phyloP scores from a whole-genome alignment of 2,329 filamentous ascomycete genomes.

The Ampelomyces quisqualis region DNA sequence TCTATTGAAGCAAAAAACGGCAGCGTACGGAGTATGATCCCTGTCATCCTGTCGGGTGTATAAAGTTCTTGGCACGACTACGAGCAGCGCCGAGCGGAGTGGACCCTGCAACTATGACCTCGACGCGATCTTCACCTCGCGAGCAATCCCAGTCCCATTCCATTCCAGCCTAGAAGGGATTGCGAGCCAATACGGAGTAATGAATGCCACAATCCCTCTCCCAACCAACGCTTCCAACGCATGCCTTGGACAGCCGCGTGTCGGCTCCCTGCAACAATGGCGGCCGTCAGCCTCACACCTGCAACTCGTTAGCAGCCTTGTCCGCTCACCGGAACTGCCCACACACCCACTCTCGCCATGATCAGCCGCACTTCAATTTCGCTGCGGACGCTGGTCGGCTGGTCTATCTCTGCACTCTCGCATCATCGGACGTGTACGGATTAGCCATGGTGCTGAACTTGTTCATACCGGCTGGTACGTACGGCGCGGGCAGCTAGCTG shows the following conservation, averaged over 20 bases:
- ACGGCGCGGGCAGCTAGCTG: too few species aligned
- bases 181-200: too few species aligned
- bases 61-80: too few species aligned
- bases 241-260: neutral
- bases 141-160: too few species aligned
- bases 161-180: too few species aligned
- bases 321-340: constrained; percentile 10
- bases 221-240: too few species aligned
- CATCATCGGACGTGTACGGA: neutral
- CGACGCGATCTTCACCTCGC: too few species aligned
- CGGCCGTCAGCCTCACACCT: constrained; percentile 15
- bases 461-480: constrained; percentile 32
- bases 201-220: too few species aligned
- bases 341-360: constrained; percentile 10
- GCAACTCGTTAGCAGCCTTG: constrained; percentile 8
- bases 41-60: too few species aligned
- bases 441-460: constrained; percentile 29
- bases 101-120: constrained; percentile 2
- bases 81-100: too few species aligned
- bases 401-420: neutral
- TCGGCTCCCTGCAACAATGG: constrained; percentile 2
- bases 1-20: too few species aligned
- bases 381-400: neutral
- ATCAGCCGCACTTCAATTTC: constrained; percentile 4
- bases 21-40: too few species aligned